Percentiles rank a stretch among this genome's conserved stretches.
These are phyloP conservation scores for Ceratocystis variospora DNA, from an alignment of 2,329 filamentous ascomycete species.

Conservation along the genomic window DNA sequence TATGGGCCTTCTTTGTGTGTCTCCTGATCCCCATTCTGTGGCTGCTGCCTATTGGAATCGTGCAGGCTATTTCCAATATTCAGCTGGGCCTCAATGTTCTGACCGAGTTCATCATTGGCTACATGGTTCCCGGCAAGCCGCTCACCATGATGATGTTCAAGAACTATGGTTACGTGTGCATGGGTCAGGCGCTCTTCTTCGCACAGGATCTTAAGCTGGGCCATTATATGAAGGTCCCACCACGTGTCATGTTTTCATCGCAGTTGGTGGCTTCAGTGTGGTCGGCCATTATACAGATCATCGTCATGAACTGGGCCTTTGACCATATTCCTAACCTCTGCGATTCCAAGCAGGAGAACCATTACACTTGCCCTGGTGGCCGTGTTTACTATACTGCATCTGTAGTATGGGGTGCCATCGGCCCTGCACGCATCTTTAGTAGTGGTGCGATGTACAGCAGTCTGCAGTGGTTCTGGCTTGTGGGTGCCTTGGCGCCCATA, in stretches of 20 bases:
- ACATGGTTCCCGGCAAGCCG: constrained; percentile 56
- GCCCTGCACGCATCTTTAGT: constrained; percentile 56
- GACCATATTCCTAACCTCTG: constrained; percentile 50
- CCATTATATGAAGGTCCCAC: constrained; percentile 55
- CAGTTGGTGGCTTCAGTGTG: constrained; percentile 47
- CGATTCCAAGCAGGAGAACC: constrained; percentile 36
- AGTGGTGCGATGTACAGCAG: constrained; percentile 46
- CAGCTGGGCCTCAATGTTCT: constrained; percentile 56
- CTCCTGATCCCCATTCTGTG: constrained; percentile 44
- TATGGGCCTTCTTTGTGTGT: constrained; percentile 44
- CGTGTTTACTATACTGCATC: constrained; percentile 54
- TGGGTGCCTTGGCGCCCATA: constrained; percentile 49
- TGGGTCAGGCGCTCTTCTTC: constrained; percentile 52
- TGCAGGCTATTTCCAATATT: constrained; percentile 48
- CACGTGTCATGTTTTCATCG: constrained; percentile 46
- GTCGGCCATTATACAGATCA: constrained; percentile 48
- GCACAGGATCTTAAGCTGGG: constrained; percentile 52
- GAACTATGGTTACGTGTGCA: constrained; percentile 56
- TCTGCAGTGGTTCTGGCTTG: constrained; percentile 58
- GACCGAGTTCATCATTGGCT: constrained; percentile 60
- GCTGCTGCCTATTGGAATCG: constrained; percentile 47
- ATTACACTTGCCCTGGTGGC: constrained; percentile 43
- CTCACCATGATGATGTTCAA: constrained; percentile 70
- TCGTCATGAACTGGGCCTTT: constrained; percentile 54
- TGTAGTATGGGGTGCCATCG: constrained; percentile 60